phyloP scores from a whole-genome alignment of 1,284 basidiomycete species.

The Cryptococcus deneoformans region DNA sequence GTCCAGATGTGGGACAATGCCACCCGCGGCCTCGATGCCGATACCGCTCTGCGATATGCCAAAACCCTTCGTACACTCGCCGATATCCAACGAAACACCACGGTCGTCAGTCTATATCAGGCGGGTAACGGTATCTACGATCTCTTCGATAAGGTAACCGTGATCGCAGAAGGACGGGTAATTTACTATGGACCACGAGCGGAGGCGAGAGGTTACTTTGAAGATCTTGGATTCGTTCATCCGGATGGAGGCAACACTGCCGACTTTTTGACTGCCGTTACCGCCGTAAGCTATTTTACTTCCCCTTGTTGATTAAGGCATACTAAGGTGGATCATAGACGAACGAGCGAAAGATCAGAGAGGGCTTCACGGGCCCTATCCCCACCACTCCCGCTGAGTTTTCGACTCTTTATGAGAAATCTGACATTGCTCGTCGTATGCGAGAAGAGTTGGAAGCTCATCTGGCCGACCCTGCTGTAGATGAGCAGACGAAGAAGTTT shows the following conservation, averaged over 20 bases:
- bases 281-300: constrained; percentile 49
- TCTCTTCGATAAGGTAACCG: constrained; percentile 65
- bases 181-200: constrained; percentile 73
- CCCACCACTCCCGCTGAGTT: constrained; percentile 65
- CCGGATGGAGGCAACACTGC: constrained; percentile 49
- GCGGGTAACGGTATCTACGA: constrained; percentile 61
- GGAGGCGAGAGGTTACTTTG: constrained; percentile 75
- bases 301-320: not conserved
- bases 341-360: constrained; percentile 57
- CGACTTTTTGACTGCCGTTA: constrained; percentile 60
- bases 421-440: constrained; percentile 28
- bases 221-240: constrained; percentile 67
- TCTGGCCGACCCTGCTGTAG: constrained; percentile 16
- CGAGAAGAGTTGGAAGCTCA: constrained; percentile 31
- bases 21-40: constrained; percentile 66
- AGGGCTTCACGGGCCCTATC: constrained; percentile 52
- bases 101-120: constrained; percentile 82
- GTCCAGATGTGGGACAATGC: constrained; percentile 64
- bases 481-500: constrained; percentile 12
- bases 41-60: constrained; percentile 75
- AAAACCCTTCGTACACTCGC: constrained; percentile 71
- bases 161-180: constrained; percentile 74
- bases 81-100: constrained; percentile 69
- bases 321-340: constrained; percentile 19
- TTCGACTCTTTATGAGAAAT: constrained; percentile 29